Evolutionary conservation across 345 rosid species (phyloP).

Genomic region (Citrus inodora): DNA sequence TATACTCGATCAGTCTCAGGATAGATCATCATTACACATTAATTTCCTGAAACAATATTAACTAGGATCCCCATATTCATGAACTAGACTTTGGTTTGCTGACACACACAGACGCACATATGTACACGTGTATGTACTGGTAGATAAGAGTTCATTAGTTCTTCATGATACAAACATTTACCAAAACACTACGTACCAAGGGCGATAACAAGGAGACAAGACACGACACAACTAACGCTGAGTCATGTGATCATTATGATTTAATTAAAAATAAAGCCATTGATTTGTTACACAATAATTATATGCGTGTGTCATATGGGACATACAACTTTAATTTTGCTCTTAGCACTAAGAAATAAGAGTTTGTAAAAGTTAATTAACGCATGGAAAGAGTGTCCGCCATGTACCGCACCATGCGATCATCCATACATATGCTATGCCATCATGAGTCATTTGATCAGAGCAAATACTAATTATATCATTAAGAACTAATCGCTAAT

Average conservation of each 20-base stretch:
- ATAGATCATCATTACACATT: too few relatives aligned
- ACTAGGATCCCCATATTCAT: background rate
- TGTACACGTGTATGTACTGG: background rate
- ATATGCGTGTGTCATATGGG: constrained; percentile 7
- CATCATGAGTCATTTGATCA: too few relatives aligned
- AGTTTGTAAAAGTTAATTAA: constrained; percentile 1
- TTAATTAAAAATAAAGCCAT: background rate
- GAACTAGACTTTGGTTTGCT: too few relatives aligned
- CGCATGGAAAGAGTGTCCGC: constrained; percentile 28
- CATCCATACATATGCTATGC: background rate
- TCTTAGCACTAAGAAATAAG: constrained; percentile 6
- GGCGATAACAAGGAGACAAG: constrained; percentile 22
- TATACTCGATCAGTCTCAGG: too few relatives aligned
- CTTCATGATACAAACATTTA: background rate
- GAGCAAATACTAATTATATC: background rate
- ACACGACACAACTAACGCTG: constrained; percentile 33
- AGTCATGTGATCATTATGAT: background rate
- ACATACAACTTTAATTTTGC: constrained; percentile 3
- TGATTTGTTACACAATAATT: too few relatives aligned
- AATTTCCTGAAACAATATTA: too few relatives aligned
- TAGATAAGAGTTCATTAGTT: background rate
- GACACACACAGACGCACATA: too few relatives aligned
- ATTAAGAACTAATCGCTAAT: too few relatives aligned
- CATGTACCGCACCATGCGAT: constrained; percentile 17
- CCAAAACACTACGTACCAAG: background rate